Evolutionary conservation across 495 filamentous ascomycete genomes (phyloP).

Genomic region (Talaromyces wortmannii): DNA sequence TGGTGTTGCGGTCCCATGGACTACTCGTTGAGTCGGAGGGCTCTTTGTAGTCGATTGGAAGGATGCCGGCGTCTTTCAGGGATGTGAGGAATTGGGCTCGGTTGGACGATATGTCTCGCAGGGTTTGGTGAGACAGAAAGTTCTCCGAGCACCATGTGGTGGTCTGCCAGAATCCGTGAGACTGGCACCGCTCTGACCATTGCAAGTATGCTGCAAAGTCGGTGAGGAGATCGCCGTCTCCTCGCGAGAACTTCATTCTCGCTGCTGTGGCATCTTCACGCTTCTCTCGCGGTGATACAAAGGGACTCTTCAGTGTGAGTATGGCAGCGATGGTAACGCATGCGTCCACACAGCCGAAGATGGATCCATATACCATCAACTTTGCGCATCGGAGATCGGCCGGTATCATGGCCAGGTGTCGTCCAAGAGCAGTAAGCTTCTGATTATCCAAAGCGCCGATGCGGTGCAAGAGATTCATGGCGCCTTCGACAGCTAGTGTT

Average conservation of each 20-base stretch:
- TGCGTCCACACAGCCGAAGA: conserved; percentile 84
- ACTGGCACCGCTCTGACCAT: conserved; percentile 60
- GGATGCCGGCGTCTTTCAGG: conserved; percentile 78
- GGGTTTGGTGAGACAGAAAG: conserved; percentile 75
- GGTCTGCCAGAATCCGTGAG: conserved; percentile 50
- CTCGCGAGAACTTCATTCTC: conserved; percentile 60
- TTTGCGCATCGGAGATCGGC: conserved; percentile 91
- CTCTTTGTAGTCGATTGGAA: conserved; percentile 45
- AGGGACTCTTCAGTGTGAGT: conserved; percentile 76
- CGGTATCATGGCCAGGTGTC: conserved; percentile 88
- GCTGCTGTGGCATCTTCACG: conserved; percentile 78
- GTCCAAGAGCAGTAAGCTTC: conserved; percentile 80
- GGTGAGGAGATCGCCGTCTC: conserved; percentile 81
- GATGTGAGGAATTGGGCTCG: conserved; percentile 78
- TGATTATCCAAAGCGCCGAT: conserved; percentile 86
- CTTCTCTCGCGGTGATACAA: conserved; percentile 72
- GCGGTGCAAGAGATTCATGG: conserved; percentile 65
- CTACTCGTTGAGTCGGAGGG: conserved; percentile 6
- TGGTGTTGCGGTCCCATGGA: conserved; percentile 41
- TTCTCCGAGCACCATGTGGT: conserved; percentile 79
- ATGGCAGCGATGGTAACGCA: conserved; percentile 88
- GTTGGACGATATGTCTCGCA: conserved; percentile 83
- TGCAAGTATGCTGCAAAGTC: conserved; percentile 78
- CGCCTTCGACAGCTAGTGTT: conserved; percentile 75
- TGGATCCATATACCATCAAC: conserved; percentile 90